Conservation (phyloP, 2,329 filamentous ascomycete genomes). For the Leptographium radiaticola region DNA sequence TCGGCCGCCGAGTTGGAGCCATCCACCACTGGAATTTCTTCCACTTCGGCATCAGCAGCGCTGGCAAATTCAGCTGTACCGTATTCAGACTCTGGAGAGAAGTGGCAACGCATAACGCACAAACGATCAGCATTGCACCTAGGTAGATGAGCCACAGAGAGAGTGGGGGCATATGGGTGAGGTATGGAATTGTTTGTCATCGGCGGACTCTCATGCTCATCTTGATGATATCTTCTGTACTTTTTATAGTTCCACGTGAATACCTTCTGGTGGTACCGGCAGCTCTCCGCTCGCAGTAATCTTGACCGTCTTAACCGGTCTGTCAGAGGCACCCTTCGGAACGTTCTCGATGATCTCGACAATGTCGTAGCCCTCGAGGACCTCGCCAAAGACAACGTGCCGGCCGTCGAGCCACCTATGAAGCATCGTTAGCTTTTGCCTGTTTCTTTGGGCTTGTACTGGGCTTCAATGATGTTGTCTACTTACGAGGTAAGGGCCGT, state of each 20-base stretch:
- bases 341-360: slow-evolving; percentile 67
- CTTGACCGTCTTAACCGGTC: slow-evolving; percentile 56
- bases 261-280: slow-evolving; percentile 79
- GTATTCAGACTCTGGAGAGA: slow-evolving; percentile 18
- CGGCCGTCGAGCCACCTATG: slow-evolving; percentile 66
- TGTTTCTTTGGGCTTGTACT: not conserved
- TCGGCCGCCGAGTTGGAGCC: slow-evolving; percentile 14
- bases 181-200: not conserved
- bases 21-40: slow-evolving; percentile 3
- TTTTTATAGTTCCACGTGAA: slow-evolving; percentile 70
- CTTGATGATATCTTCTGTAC: not conserved
- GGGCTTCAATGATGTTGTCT: not conserved
- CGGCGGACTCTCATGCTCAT: not conserved
- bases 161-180: not conserved
- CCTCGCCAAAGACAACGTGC: slow-evolving; percentile 82
- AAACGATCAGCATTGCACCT: slow-evolving; percentile 4
- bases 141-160: not conserved
- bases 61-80: slow-evolving; percentile 24
- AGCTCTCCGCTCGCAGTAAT: slow-evolving; percentile 77
- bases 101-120: slow-evolving; percentile 9
- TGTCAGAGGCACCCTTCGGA: slow-evolving; percentile 52
- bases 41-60: slow-evolving; percentile 22
- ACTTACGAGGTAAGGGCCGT: slow-evolving; percentile 62
- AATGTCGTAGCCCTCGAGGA: slow-evolving; percentile 73
- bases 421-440: too few relatives aligned